Base-by-base conservation (phyloP, 2,329 filamentous ascomycete genomes). In the Botryotinia globosa region DNA sequence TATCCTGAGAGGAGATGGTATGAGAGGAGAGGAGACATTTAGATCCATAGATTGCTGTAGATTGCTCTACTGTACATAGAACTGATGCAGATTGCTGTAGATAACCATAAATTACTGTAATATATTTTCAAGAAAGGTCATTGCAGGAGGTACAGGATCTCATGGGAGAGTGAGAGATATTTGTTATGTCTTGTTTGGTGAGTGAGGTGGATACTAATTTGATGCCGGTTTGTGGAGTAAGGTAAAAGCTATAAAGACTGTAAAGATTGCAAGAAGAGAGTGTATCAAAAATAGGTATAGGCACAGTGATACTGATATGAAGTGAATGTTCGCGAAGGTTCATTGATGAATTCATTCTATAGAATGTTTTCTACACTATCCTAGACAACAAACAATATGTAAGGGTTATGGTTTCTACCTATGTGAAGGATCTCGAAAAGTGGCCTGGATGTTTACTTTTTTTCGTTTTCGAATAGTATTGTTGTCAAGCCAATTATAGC, bases 151-250 rank as follows among this genome's bases (percentile, higher is more conserved):
- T 3, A 12, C 1, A 51, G 25, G 5, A 51, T 51, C 25, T 16
- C 2, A 5, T n/a, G 10, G n/a, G 48, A 6, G 12, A 16, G 2
- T 51, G 48, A 7, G 48, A 16, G 2, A 51, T 14, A 16, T n/a
- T 51, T 51, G 0, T n/a, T n/a, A 25, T n/a, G 14, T n/a, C 10
- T 51, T n/a, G 14, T n/a, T 51, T 16, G 25, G 25, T 2, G 14
- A 51, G 25, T 2, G 14, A 51, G 10, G 5, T n/a, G 5, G 12
- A 2, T n/a, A 4, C 6, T n/a, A 5, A 51, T n/a, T 51, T 51
- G 48, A 51, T n/a, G 1, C n/a, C 5, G 0, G 12, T 6, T 51
- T n/a, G 2, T n/a, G 4, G 2, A 14, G n/a, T 6, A n/a, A 45
- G 20, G 25, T 2, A n/a, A 14, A 51, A 4, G 12, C 10, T 7